Base-by-base conservation (phyloP, 306 rosid species). In the Begonia masoniana region DNA sequence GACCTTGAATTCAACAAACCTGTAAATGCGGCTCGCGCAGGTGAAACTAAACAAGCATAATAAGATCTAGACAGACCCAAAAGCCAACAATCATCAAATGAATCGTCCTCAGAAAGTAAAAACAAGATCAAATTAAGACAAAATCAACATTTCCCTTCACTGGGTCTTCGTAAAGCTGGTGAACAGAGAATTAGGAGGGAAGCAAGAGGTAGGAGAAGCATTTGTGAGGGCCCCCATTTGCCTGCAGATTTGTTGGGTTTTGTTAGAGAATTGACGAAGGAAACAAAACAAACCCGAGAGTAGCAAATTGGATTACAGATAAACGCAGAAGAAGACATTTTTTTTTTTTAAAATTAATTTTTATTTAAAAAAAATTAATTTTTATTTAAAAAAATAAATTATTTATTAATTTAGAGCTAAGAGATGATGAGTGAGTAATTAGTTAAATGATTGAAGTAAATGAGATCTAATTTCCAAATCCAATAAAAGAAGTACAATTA, bases 181-280 rank as follows among this genome's bases (percentile, higher is more conserved):
- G 58, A 55, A 9, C 6, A 39, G 12, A 55, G 16, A 35, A 9
- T 12, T 2, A 31, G 39, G 51, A 63, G 51, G 62, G 9, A 19
- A 46, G 39, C 39, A 10, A 58, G 17, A 15, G 42, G 16, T 13
- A 50, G 65, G 24, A 72, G 68, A 26, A 72, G 68, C 77, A 53
- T 69, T 58, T 52, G 60, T 57, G 59, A 75, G 76, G 91, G 84
- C 82, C 62, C 75, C 73, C 52, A 67, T 56, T 55, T 52, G 63
- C 80, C 69, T 67, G 71, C 56, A 62, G 70, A 64, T 74, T 75
- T 82, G 78, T 67, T 75, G 75, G 71, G 60, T 54, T 74, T 68
- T 64, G 72, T 45, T 71, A 65, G 66, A 43, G 39, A 61, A 52
- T 67, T 71, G 54, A 47, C 59, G 50, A 65, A 73, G 39, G 31